phyloP scores from a whole-genome alignment of 257 asterid genomes.

The Misopates orontium region DNA sequence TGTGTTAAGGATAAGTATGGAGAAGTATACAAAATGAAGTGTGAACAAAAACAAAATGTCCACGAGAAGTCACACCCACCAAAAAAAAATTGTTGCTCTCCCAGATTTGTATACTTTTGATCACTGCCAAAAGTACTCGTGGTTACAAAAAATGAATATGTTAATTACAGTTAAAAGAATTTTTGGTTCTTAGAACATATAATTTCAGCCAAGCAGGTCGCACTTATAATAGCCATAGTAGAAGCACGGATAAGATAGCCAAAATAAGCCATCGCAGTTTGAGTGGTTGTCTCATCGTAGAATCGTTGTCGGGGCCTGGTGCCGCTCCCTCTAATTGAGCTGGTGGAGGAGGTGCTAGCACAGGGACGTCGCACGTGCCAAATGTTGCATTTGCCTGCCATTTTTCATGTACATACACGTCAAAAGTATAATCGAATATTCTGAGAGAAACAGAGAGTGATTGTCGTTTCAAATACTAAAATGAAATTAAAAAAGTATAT shows the following conservation, averaged over 20 bases:
- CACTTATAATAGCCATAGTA: slow-evolving; percentile 2
- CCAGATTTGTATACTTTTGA: background rate
- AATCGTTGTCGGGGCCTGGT: slow-evolving; percentile 29
- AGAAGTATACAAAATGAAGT: background rate
- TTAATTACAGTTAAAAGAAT: background rate
- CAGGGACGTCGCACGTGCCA: slow-evolving; percentile 68
- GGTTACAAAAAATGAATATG: background rate
- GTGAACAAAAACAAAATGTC: background rate
- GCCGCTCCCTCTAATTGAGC: slow-evolving; percentile 40
- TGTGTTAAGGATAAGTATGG: background rate
- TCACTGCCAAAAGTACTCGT: background rate
- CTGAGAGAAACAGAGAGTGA: too few relatives aligned
- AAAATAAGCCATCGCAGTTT: slow-evolving; percentile 41
- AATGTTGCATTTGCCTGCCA: slow-evolving; percentile 52
- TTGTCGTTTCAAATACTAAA: background rate
- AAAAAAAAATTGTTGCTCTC: background rate
- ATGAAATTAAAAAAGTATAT: background rate
- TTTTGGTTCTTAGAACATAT: background rate
- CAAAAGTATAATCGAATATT: too few relatives aligned
- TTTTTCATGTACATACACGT: background rate
- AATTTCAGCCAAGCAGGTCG: background rate
- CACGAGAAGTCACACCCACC: background rate
- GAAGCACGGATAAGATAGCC: slow-evolving; percentile 30
- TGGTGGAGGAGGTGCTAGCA: slow-evolving; percentile 89
- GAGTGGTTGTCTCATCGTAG: slow-evolving; percentile 35